phyloP scores from a whole-genome alignment of 768 basidiomycete genomes.

The Leccinum truebloodii region DNA sequence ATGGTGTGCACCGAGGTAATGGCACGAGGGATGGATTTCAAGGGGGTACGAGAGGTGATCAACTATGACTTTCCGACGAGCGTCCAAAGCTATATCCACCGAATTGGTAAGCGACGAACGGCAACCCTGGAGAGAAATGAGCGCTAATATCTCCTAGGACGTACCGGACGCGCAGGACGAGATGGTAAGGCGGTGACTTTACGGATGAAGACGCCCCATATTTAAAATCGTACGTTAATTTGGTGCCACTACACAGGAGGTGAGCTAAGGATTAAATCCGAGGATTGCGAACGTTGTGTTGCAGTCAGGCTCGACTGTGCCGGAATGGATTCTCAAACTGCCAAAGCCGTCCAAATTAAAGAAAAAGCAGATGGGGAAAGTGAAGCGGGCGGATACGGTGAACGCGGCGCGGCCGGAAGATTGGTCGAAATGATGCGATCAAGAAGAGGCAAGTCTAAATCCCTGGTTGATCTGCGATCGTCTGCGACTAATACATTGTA shows the following conservation, averaged over 20 bases:
- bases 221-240: slow-evolving; percentile 72
- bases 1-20: slow-evolving; percentile 97
- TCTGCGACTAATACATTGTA: slow-evolving; percentile 27
- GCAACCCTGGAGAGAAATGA: not conserved
- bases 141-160: slow-evolving; percentile 50
- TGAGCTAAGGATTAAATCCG: slow-evolving; percentile 12
- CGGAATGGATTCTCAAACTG: slow-evolving; percentile 95
- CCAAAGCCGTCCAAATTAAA: slow-evolving; percentile 91
- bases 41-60: slow-evolving; percentile 89
- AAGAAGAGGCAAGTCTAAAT: slow-evolving; percentile 58
- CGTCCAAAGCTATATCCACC: slow-evolving; percentile 93
- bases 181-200: slow-evolving; percentile 93
- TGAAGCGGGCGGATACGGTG: slow-evolving; percentile 74
- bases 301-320: slow-evolving; percentile 87
- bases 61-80: slow-evolving; percentile 98
- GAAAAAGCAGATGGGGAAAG: slow-evolving; percentile 81
- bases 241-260: not conserved
- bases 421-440: slow-evolving; percentile 69
- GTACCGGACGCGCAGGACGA: slow-evolving; percentile 92
- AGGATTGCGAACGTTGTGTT: slow-evolving; percentile 96
- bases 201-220: slow-evolving; percentile 91
- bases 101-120: slow-evolving; percentile 66
- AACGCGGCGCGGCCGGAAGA: slow-evolving; percentile 59
- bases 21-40: slow-evolving; percentile 98
- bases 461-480: not conserved